phyloP scores from a whole-genome alignment of 2,329 filamentous ascomycete genomes.

The Microcyclospora pomicola region DNA sequence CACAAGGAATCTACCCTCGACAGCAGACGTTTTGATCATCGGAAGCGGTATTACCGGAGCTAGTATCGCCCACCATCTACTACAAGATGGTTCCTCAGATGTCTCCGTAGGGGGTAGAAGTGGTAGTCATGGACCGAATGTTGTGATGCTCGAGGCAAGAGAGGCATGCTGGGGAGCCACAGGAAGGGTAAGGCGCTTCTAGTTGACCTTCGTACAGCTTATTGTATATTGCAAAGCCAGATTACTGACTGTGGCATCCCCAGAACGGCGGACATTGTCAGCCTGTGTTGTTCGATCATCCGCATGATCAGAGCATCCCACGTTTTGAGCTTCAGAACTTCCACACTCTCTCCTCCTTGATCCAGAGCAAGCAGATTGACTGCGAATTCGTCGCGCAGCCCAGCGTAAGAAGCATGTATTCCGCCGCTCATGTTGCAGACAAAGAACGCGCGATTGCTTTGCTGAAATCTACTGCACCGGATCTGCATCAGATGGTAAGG shows the following conservation, averaged over 20 bases:
- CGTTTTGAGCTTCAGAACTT: constrained; percentile 62
- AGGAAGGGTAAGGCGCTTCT: constrained; percentile 47
- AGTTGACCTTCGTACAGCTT: neutral
- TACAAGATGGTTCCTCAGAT: constrained; percentile 1
- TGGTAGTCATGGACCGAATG: constrained; percentile 12
- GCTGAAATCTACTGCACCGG: constrained; percentile 40
- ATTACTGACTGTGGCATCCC: neutral
- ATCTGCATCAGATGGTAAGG: constrained; percentile 36
- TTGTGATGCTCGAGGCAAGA: constrained; percentile 63
- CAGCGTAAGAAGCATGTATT: constrained; percentile 52
- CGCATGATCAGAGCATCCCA: constrained; percentile 41
- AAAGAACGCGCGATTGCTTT: constrained; percentile 38
- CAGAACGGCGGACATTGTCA: constrained; percentile 54
- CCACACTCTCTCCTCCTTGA: constrained; percentile 42
- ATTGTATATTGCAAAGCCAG: neutral
- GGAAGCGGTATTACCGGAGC: constrained; percentile 67
- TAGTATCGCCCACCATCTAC: constrained; percentile 49
- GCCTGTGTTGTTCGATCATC: constrained; percentile 49
- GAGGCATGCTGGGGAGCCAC: constrained; percentile 77
- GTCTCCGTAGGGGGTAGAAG: constrained; percentile 24
- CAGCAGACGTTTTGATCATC: constrained; percentile 56
- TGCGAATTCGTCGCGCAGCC: constrained; percentile 56
- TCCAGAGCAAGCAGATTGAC: constrained; percentile 43
- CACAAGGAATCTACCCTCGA: constrained; percentile 46
- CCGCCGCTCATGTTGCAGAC: constrained; percentile 39